A percentile compares a stretch with the other conserved stretches of the same genome.
These are phyloP conservation scores for Annulohypoxylon moriforme DNA, from an alignment of 495 filamentous ascomycete species.

Conservation along the genomic window DNA sequence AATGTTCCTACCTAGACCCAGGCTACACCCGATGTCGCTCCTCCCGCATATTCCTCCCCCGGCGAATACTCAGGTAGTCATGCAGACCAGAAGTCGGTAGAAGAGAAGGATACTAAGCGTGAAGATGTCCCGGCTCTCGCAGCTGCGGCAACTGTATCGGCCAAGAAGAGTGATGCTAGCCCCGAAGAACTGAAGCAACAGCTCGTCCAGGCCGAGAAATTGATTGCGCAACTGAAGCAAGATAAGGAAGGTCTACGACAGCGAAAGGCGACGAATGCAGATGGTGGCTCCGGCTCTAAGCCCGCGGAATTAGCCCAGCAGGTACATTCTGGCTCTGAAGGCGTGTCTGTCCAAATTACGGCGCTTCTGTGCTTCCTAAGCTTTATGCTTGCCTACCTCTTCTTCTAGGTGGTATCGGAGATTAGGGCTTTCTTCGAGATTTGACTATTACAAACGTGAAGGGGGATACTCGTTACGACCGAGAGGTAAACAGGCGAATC, in stretches of 20 bases:
- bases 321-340: constrained; percentile 70
- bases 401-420: constrained; percentile 71
- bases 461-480: constrained; percentile 2
- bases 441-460: neutral
- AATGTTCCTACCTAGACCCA: constrained; percentile 9
- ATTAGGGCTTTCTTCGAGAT: constrained; percentile 17
- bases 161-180: constrained; percentile 56
- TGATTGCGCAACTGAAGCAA: constrained; percentile 75
- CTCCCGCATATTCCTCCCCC: constrained; percentile 46
- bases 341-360: constrained; percentile 87
- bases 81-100: constrained; percentile 55
- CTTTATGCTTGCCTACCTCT: constrained; percentile 93
- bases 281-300: constrained; percentile 50
- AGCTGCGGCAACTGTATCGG: constrained; percentile 56
- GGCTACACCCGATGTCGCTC: constrained; percentile 37
- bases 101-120: constrained; percentile 50
- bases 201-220: constrained; percentile 79
- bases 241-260: constrained; percentile 76
- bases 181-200: constrained; percentile 75
- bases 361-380: constrained; percentile 86
- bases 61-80: constrained; percentile 39
- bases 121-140: constrained; percentile 44
- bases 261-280: constrained; percentile 68
- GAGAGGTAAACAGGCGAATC: constrained; percentile 12
- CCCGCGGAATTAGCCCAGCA: constrained; percentile 63